Base-by-base conservation (phyloP, 208 protist genomes). In the Acanthamoeba sp. region DNA sequence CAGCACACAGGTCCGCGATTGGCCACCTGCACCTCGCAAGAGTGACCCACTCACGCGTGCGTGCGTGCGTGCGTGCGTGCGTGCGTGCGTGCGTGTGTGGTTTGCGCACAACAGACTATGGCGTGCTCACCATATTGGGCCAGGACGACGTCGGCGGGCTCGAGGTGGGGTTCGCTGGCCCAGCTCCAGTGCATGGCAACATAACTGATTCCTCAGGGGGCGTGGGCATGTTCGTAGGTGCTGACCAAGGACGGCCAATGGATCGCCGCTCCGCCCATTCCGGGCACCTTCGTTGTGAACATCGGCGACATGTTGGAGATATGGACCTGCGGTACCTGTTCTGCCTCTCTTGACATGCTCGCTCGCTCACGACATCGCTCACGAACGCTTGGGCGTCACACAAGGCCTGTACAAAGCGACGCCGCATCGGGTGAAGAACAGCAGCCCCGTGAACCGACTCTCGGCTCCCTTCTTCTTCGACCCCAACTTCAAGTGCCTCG, bases 221-320 rank as follows among this genome's bases (percentile, higher is more conserved):
- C n/a, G n/a, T n/a, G n/a, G n/a, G n/a, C n/a, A n/a, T n/a, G n/a
- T n/a, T n/a, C n/a, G n/a, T n/a, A 62, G 22, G 62, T 36, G 9
- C 55, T 62, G 55, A 62, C 55, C n/a, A 69, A 69, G 62, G 62
- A 69, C 62, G 62, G 62, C 62, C 29, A 69, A 10, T 69, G 62
- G 62, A 69, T 69, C 62, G 62, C 62, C 5, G 62, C 62, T 29
- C 62, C 62, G 62, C 62, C 62, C 62, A 29, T 69, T 22, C 62
- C 62, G n/a, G 62, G 62, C 62, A 69, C 62, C n/a, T 69, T 69
- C 62, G 62, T 69, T 29, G 62, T 69, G n/a, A 69, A 69, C 29
- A 69, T 69, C 9, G 62, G 62, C 27, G 62, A 69, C 62, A 69
- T 69, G 62, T 29, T 69, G 29, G 62, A 69, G 62, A 69, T 34